Conservation (phyloP, 768 basidiomycete genomes). For the Termitomyces eurrhizus region DNA sequence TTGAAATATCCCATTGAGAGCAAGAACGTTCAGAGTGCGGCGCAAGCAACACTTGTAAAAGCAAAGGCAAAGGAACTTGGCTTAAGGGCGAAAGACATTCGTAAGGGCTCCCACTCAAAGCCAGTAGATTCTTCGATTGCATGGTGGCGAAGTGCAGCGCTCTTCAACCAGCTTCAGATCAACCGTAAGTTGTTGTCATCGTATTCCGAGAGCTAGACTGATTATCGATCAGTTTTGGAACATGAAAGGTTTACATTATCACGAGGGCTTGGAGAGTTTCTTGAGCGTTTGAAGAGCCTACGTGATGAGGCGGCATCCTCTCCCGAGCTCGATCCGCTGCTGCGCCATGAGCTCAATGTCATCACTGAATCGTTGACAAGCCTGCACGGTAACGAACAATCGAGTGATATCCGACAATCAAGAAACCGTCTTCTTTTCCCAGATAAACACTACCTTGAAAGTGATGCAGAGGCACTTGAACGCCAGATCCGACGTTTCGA, state of each 20-base stretch:
- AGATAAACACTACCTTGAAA: not conserved
- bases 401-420: not conserved
- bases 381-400: not conserved
- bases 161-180: conserved; percentile 1
- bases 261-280: not conserved
- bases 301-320: not conserved
- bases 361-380: not conserved
- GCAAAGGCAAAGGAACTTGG: not conserved
- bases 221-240: not conserved
- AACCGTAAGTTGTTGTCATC: not conserved
- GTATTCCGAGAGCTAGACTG: not conserved
- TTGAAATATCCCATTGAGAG: not conserved
- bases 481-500: not conserved
- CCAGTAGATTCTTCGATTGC: not conserved
- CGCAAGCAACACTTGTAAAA: no score
- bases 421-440: not conserved
- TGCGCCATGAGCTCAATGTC: not conserved
- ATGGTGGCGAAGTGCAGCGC: not conserved
- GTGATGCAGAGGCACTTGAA: not conserved
- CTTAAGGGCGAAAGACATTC: not conserved
- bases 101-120: not conserved
- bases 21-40: not conserved
- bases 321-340: no score
- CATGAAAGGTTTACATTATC: not conserved
- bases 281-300: not conserved